Evolutionary conservation across 1,139 yeast species (phyloP), one percentile per base, ranked within the genome.

Genomic region (Taiozyma onychis): DNA sequence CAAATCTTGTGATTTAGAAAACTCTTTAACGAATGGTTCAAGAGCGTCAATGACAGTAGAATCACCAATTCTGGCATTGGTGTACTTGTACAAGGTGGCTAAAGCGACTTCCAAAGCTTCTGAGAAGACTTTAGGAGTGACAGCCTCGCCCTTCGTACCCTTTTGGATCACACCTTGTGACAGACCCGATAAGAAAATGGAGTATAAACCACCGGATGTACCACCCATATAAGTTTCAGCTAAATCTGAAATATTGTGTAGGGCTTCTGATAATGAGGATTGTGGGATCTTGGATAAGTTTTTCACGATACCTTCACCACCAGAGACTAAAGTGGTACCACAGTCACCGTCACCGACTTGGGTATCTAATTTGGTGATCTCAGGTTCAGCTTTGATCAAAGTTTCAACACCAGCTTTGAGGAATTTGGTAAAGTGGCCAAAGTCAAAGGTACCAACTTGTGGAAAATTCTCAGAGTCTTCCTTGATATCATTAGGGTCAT

Each of bases 321-420:
- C 97, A 30, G 80, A 77, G 16, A 83, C 88, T 55, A 91, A 72
- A 0, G 97, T 91, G 61, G 88, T 95, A 45, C 98, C 98, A 70
- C 97, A 90, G 66, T 91, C 98, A 59, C 98, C 98, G 66, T 91
- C 98, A 54, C 98, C 98, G 2, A 93, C 97, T 58, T 83, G 75
- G 2, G 95, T 87, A 62, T 91, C 98, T 59, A 86, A 83, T 54
- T 81, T 78, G 0, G 97, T 91, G 61, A 91, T 85, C 58, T 80
- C 77, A 5, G 96, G 95, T 66, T 90, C 97, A 18, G 74, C 71
- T 66, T 75, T 62, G 66, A 75, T 59, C 67, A 78, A 65, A 67
- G 69, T 48, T 60, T 75, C 60, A 57, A 88, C 78, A 32, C 88
- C 91, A 2, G 67, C 58, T 41, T 60, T 58, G 63, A 66, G 52